These are phyloP conservation scores for Leptographium radiaticola DNA, from an alignment of 2,329 filamentous ascomycete genomes.

Conservation along the genomic window DNA sequence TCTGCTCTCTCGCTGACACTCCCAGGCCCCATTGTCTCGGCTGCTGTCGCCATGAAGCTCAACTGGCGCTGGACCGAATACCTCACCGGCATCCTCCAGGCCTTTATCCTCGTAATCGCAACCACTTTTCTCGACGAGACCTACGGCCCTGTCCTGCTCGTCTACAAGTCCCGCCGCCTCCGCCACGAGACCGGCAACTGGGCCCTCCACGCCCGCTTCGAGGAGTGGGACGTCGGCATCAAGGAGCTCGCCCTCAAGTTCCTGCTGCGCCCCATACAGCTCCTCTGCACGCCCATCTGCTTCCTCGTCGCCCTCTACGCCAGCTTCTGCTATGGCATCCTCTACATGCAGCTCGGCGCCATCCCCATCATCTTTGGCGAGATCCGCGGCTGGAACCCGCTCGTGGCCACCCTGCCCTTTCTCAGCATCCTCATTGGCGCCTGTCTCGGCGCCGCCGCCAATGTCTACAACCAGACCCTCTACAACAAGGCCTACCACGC, in stretches of 20 bases:
- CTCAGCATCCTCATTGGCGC: slow-evolving; percentile 20
- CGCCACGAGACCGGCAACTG: slow-evolving; percentile 43
- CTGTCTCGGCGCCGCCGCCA: slow-evolving; percentile 20
- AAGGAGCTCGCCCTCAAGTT: slow-evolving; percentile 16
- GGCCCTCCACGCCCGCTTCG: slow-evolving; percentile 36
- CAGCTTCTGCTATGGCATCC: too few relatives aligned
- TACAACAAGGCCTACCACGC: slow-evolving; percentile 13
- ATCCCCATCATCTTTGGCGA: too few relatives aligned
- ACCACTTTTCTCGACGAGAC: slow-evolving; percentile 41
- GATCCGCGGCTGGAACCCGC: too few relatives aligned
- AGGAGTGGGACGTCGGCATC: slow-evolving; percentile 14
- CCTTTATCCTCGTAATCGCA: slow-evolving; percentile 38
- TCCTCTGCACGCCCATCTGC: too few relatives aligned
- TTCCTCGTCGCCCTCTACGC: too few relatives aligned
- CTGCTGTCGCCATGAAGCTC: slow-evolving; percentile 48
- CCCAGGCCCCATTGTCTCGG: slow-evolving; percentile 29
- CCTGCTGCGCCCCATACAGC: slow-evolving; percentile 21
- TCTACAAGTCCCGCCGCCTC: slow-evolving; percentile 28
- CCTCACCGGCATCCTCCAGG: slow-evolving; percentile 44
- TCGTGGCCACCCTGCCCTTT: too few relatives aligned
- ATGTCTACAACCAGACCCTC: too few relatives aligned
- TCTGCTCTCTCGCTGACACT: too few relatives aligned
- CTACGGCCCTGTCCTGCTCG: slow-evolving; percentile 22
- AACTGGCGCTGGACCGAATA: slow-evolving; percentile 62
- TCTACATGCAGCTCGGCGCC: too few relatives aligned